phyloP scores from a whole-genome alignment of 345 rosid species.

The Cardamine chenopodiifolia region DNA sequence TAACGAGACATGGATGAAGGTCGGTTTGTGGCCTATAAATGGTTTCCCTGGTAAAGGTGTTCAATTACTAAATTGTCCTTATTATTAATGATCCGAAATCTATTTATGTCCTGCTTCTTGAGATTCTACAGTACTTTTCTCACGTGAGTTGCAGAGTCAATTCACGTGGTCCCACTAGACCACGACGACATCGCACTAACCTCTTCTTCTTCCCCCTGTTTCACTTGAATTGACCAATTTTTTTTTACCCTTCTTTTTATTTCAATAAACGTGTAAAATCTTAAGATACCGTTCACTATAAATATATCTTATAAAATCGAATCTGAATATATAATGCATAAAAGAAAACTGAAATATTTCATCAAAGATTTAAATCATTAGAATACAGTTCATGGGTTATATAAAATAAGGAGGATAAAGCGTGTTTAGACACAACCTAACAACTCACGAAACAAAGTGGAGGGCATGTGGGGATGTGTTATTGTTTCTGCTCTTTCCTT shows the following conservation, averaged over 20 bases:
- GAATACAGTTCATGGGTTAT: slow-evolving; percentile 21
- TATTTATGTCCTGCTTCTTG: slow-evolving; percentile 12
- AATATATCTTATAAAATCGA: not conserved
- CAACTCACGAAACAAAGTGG: slow-evolving; percentile 44
- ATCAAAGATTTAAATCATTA: not conserved
- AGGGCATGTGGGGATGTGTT: slow-evolving; percentile 43
- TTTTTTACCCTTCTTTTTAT: not conserved
- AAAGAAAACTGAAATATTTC: not conserved
- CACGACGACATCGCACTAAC: slow-evolving; percentile 38
- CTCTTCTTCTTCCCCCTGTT: slow-evolving; percentile 33
- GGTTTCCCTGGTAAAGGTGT: not conserved
- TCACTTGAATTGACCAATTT: slow-evolving; percentile 36
- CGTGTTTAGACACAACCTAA: slow-evolving; percentile 33
- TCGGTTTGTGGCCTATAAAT: slow-evolving; percentile 19
- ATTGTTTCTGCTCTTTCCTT: slow-evolving; percentile 39
- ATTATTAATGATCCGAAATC: not conserved
- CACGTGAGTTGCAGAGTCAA: slow-evolving; percentile 44
- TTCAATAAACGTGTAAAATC: not conserved
- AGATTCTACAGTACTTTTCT: slow-evolving; percentile 33
- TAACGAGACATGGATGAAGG: not conserved
- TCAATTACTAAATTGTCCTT: slow-evolving; percentile 9
- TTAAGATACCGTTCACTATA: not conserved
- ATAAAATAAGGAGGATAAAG: slow-evolving; percentile 23
- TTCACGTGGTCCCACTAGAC: slow-evolving; percentile 36
- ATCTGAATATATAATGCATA: not conserved